A percentile compares a stretch with the other conserved stretches of the same genome.
These are phyloP conservation scores for Aspergillus udagawae DNA, from an alignment of 2,329 filamentous ascomycete genomes.

Conservation along the genomic window DNA sequence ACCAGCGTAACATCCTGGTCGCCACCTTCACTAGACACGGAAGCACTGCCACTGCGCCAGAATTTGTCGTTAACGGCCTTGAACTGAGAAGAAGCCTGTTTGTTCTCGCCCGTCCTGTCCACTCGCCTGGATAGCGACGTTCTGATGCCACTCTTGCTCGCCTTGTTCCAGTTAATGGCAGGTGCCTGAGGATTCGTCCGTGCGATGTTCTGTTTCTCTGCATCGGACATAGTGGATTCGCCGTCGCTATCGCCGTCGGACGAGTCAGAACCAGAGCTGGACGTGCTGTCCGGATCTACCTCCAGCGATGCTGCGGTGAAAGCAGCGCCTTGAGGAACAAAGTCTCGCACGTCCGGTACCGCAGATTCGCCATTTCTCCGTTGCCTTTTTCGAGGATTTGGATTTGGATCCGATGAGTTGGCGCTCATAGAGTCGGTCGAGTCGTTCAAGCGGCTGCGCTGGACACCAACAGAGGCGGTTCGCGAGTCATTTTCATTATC, in stretches of 20 bases:
- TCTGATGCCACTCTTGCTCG: constrained; percentile 38
- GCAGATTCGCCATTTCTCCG: constrained; percentile 21
- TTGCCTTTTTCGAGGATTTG: constrained; percentile 25
- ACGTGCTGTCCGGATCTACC: constrained; percentile 30
- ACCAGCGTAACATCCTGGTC: constrained; percentile 7
- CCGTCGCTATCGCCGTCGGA: constrained; percentile 11
- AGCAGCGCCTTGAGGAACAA: constrained; percentile 34
- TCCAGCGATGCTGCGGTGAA: constrained; percentile 32
- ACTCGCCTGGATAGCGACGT: constrained; percentile 37
- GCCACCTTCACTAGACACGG: constrained; percentile 19
- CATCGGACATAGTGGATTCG: constrained; percentile 11
- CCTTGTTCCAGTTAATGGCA: constrained; percentile 44
- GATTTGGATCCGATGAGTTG: constrained; percentile 19
- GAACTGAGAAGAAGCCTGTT: constrained; percentile 21
- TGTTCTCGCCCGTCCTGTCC: constrained; percentile 13
- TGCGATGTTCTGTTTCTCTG: constrained; percentile 6
- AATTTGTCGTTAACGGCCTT: constrained; percentile 35
- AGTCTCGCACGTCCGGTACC: constrained; percentile 28
- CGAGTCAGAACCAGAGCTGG: constrained; percentile 27
- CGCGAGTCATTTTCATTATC: constrained; percentile 43
- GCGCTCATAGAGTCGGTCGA: constrained; percentile 22
- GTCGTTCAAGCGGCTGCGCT: constrained; percentile 27
- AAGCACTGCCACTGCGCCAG: constrained; percentile 36
- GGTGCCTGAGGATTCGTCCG: constrained; percentile 20
- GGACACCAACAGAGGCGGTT: constrained; percentile 42